Conservation (phyloP, 768 basidiomycete genomes). For the Mycena pura region DNA sequence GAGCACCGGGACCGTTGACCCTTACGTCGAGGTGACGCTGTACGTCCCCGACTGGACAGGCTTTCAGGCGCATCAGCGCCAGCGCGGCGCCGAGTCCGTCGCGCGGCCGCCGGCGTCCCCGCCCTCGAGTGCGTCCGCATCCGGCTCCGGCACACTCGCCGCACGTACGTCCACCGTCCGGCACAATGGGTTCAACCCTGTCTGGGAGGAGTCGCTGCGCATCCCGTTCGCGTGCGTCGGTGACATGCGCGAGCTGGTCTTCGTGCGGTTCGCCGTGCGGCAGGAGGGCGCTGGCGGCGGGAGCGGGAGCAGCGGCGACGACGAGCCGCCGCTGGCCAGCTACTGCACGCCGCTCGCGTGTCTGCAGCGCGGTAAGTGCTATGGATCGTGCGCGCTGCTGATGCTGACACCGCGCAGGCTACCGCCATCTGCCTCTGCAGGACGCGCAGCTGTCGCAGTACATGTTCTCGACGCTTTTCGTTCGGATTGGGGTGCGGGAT, state of each 20-base stretch:
- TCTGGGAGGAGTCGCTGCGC: conserved; percentile 75
- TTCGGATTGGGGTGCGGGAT: conserved; percentile 61
- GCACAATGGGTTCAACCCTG: conserved; percentile 93
- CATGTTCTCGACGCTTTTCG: conserved; percentile 93
- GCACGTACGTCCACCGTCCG: conserved; percentile 68
- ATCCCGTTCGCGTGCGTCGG: conserved; percentile 81
- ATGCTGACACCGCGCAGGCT: conserved; percentile 59
- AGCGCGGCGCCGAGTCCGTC: not conserved
- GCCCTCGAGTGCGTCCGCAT: conserved; percentile 31
- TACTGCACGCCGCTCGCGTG: conserved; percentile 78
- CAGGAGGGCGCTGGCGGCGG: too few relatives aligned
- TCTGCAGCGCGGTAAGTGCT: conserved; percentile 67
- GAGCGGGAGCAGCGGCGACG: conserved; percentile 56
- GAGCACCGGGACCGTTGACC: conserved; percentile 58
- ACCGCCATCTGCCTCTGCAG: conserved; percentile 88
- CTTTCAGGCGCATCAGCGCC: conserved; percentile 10
- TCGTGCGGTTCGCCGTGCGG: conserved; percentile 79
- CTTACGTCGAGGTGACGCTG: conserved; percentile 82
- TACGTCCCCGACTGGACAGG: conserved; percentile 75
- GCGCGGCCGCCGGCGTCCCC: not conserved
- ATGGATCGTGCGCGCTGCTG: too few relatives aligned
- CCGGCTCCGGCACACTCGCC: conserved; percentile 51
- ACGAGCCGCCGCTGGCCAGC: conserved; percentile 70
- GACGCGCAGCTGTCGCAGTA: conserved; percentile 88
- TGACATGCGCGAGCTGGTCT: conserved; percentile 81